Percentiles rank a stretch among this genome's conserved stretches.
phyloP scores from a whole-genome alignment of 306 rosid genomes.

The Fragaria vesca region DNA sequence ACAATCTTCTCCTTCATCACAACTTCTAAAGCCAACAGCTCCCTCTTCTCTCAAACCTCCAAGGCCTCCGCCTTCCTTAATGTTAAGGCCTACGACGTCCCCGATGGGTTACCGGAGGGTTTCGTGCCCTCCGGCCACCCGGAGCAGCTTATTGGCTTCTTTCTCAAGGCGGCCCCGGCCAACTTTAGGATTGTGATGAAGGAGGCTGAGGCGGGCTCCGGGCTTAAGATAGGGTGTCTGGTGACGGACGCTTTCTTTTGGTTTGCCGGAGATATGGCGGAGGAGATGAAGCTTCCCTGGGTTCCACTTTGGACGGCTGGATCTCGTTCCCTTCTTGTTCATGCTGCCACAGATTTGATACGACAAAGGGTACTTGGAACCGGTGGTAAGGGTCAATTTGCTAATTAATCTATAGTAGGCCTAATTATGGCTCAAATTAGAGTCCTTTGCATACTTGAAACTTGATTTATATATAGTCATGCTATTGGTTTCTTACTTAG shows the following conservation, averaged over 20 bases:
- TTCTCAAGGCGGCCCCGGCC: conserved; percentile 32
- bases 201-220: conserved; percentile 30
- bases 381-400: conserved; percentile 23
- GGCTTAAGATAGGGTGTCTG: conserved; percentile 47
- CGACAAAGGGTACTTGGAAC: conserved; percentile 23
- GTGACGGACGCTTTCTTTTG: conserved; percentile 51
- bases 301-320: conserved; percentile 79
- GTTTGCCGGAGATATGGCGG: conserved; percentile 46
- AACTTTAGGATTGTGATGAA: conserved; percentile 36
- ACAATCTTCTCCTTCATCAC: conserved; percentile 54
- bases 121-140: conserved; percentile 30
- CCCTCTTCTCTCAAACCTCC: conserved; percentile 20
- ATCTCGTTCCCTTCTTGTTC: conserved; percentile 50
- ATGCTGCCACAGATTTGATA: conserved; percentile 31
- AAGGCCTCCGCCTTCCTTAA: background rate
- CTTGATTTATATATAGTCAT: no score
- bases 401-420: background rate
- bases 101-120: conserved; percentile 58
- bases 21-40: conserved; percentile 35
- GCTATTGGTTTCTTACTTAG: no score
- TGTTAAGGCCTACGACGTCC: conserved; percentile 36
- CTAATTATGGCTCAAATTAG: no score
- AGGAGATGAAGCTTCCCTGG: conserved; percentile 53
- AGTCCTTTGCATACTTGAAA: no score
- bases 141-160: conserved; percentile 21